Percentiles rank a stretch among this genome's conserved stretches.
phyloP scores from a whole-genome alignment of 2,329 filamentous ascomycete species.

The Diplodia sapinea region DNA sequence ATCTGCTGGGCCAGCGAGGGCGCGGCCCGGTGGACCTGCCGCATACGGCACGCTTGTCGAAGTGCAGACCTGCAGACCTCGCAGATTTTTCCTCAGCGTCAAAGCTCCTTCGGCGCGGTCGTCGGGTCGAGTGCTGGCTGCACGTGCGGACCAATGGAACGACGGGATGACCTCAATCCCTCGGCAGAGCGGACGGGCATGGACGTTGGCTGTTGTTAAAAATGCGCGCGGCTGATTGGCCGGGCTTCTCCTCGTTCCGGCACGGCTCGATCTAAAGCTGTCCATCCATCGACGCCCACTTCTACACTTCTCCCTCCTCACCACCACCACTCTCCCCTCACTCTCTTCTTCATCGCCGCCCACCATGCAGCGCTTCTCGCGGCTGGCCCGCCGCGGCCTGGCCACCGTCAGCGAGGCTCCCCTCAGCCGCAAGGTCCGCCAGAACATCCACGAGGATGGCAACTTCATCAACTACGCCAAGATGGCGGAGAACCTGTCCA shows the following conservation, averaged over 20 bases:
- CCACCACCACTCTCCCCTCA: constrained; percentile 41
- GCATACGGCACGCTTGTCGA: constrained; percentile 1
- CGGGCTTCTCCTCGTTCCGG: background rate
- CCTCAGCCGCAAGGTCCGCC: constrained; percentile 93
- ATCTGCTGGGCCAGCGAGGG: constrained; percentile 6
- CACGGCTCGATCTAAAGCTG: constrained; percentile 15
- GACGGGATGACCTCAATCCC: background rate
- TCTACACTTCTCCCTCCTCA: constrained; percentile 34
- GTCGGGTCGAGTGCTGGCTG: background rate
- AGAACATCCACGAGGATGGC: constrained; percentile 94
- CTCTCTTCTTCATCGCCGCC: constrained; percentile 44
- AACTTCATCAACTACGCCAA: constrained; percentile 99
- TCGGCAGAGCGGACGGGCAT: constrained; percentile 11
- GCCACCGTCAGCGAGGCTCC: constrained; percentile 85
- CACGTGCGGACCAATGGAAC: constrained; percentile 21
- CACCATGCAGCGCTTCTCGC: constrained; percentile 74
- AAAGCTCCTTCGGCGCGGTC: constrained; percentile 23
- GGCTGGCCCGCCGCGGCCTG: constrained; percentile 69
- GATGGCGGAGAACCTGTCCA: constrained; percentile 95
- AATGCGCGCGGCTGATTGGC: constrained; percentile 11
- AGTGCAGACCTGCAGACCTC: constrained; percentile 26
- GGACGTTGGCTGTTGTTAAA: constrained; percentile 13
- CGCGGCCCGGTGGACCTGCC: constrained; percentile 21
- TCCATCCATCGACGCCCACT: constrained; percentile 15
- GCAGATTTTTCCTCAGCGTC: constrained; percentile 22